These are phyloP conservation scores for Kentomonas sorsogonicus DNA, from an alignment of 208 protist species.

Conservation along the genomic window DNA sequence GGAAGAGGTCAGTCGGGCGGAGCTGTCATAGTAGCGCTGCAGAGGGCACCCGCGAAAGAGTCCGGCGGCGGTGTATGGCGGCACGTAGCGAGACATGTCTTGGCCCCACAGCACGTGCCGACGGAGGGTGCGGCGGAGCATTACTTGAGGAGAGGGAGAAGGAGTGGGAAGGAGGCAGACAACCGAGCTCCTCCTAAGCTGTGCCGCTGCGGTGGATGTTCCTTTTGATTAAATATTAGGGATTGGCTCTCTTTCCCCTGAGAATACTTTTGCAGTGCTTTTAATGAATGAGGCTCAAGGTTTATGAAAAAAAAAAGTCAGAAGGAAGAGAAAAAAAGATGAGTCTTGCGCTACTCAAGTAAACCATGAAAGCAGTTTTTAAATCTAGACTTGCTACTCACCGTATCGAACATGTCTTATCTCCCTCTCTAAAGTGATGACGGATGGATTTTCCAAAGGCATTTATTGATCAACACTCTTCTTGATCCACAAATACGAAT, in stretches of 20 bases:
- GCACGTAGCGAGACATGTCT: conserved; percentile 1
- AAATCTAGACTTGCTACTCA: no score
- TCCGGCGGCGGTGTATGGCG: conserved; percentile 5
- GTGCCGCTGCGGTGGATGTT: no score
- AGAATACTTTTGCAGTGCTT: no score
- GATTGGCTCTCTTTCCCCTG: no score
- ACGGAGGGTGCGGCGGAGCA: not conserved
- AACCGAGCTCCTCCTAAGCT: no score
- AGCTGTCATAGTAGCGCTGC: conserved; percentile 10
- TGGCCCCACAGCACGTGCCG: conserved; percentile 19
- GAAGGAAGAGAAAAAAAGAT: conserved; percentile 5
- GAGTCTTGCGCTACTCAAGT: not conserved
- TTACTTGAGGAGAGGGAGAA: not conserved
- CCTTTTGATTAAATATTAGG: no score
- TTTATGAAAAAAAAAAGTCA: no score
- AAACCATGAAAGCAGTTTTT: not conserved
- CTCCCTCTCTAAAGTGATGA: not conserved
- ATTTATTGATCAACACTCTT: no score
- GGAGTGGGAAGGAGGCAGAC: not conserved
- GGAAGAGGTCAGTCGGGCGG: not conserved
- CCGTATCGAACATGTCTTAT: not conserved
- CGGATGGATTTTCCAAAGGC: not conserved
- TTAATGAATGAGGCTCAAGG: no score
- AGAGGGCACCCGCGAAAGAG: conserved; percentile 7
- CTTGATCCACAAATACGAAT: no score